A percentile compares a stretch with the other conserved stretches of the same genome.
Conservation (phyloP, 176 grass and related monocot genomes). For the Cenchrus americanus region DNA sequence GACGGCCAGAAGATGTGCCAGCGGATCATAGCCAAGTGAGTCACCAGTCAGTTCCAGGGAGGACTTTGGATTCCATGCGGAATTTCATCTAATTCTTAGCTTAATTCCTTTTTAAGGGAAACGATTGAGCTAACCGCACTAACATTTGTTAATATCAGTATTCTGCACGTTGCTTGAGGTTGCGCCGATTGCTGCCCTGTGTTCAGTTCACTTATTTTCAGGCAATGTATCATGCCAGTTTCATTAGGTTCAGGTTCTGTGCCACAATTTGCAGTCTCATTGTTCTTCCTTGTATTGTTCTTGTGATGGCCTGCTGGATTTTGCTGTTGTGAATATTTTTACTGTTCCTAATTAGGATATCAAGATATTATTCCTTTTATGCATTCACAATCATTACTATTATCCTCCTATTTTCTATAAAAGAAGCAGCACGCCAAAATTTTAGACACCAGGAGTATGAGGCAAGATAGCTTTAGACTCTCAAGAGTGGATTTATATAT, state of each 20-base stretch:
- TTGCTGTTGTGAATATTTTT: not conserved
- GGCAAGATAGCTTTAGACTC: not conserved
- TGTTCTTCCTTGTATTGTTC: not conserved
- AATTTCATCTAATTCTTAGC: not conserved
- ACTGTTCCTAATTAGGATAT: not conserved
- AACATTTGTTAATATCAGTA: not conserved
- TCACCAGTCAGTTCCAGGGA: not conserved
- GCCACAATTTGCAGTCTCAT: not conserved
- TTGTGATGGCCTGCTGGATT: not conserved
- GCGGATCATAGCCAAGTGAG: slow-evolving; percentile 61
- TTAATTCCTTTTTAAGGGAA: not conserved
- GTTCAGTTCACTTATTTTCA: not conserved
- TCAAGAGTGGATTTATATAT: not conserved
- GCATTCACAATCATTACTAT: not conserved
- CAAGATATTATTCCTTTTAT: not conserved
- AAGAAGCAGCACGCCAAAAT: not conserved
- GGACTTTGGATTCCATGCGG: not conserved
- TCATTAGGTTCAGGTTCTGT: not conserved
- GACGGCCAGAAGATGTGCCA: slow-evolving; percentile 67
- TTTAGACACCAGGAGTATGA: not conserved
- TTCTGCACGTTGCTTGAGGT: not conserved
- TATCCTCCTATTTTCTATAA: not conserved
- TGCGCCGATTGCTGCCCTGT: not conserved
- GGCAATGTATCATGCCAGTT: not conserved
- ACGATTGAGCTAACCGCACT: not conserved